These are phyloP conservation scores for Fraxinus platypoda DNA, from an alignment of 305 asterid species.

Conservation along the genomic window DNA sequence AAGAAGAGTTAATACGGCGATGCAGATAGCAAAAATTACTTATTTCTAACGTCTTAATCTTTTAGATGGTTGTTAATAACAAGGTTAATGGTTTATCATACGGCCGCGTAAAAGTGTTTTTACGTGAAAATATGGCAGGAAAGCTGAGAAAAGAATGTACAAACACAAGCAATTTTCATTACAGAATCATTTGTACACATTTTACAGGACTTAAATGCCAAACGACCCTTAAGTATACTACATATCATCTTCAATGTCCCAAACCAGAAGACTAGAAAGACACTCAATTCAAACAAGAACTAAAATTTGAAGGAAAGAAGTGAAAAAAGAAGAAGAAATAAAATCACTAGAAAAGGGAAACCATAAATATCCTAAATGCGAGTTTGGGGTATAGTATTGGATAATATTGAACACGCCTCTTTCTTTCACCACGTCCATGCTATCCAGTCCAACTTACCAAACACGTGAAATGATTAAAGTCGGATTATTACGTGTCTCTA, in stretches of 20 bases:
- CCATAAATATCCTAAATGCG: not conserved
- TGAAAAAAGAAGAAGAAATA: not conserved
- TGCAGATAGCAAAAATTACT: too few species aligned
- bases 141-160: not conserved
- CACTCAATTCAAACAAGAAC: not conserved
- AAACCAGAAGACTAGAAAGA: not conserved
- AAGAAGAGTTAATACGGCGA: too few species aligned
- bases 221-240: conserved; percentile 1
- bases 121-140: not conserved
- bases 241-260: not conserved
- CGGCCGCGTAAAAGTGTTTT: not conserved
- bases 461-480: not conserved
- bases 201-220: not conserved
- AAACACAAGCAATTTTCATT: not conserved
- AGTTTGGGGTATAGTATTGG: not conserved
- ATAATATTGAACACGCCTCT: not conserved
- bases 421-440: not conserved
- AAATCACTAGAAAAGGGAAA: not conserved
- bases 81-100: not conserved
- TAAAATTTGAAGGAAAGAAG: not conserved
- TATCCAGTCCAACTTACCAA: not conserved
- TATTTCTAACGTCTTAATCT: not conserved
- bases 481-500: not conserved
- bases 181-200: not conserved
- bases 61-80: not conserved